Base-by-base conservation (phyloP, 2,329 filamentous ascomycete species). In the Endothia cerciana region DNA sequence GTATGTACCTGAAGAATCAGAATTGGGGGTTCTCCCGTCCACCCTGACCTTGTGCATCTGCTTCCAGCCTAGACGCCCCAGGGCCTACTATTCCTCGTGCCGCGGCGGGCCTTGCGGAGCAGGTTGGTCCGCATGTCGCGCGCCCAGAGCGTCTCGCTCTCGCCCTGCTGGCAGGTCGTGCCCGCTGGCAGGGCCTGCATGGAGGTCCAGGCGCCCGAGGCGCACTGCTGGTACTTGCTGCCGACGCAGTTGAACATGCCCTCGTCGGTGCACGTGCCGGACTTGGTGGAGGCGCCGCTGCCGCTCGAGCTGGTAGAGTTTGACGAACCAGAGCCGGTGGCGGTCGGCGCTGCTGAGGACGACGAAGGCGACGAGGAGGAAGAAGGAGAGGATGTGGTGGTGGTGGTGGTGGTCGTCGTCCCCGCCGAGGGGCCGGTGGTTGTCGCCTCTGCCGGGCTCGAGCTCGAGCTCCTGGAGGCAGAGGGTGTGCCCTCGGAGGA, bases 241-340 rank as follows among this genome's bases (percentile, higher is more conserved):
- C 76, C 74, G 55, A 77, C 69, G 64, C 76, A 78, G 70, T 77
- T 77, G 69, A 74, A 77, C 68, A 71, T 72, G 57, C 76, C 76
- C 66, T 77, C 74, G 1, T 67, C 17, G 2, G 69, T 70, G 67
- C 76, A 78, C 3, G 72, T 17, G 28, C 77, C 77, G 8, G 71
- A 71, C 53, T 75, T 70, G n/a, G 65, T 45, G 19, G 60, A 57
- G 43, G 45, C 28, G 30, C 51, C 49, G 57, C 59, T 45, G 56
- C 59, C 38, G 51, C 17, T n/a, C 17, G 57, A 64, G 51, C 62
- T 45, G 17, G 62, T 62, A 41, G 57, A 33, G 65, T 33, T 61
- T 57, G 57, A 36, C 8, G 55, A 41, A 40, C 63, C 60, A 4
- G 64, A 59, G 56, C 62, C 55, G 33, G 66, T 57, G 38, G 55